Conservation (phyloP, 345 rosid species). For the Brassica rapa region DNA sequence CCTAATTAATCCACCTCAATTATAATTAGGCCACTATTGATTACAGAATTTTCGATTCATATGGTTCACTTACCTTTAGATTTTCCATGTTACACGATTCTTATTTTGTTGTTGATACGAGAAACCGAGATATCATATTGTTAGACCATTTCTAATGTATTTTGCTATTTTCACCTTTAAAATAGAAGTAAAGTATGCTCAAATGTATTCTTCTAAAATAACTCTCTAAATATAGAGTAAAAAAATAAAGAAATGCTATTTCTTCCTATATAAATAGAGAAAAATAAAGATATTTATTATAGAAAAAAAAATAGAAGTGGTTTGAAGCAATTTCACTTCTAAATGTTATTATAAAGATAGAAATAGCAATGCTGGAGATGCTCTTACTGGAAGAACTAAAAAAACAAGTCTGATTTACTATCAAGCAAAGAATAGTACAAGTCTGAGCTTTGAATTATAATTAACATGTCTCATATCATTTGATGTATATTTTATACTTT, state of each 20-base stretch:
- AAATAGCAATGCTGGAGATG: no score
- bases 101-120: background rate
- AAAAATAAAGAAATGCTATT: no score
- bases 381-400: background rate
- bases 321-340: no score
- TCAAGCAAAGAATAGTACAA: background rate
- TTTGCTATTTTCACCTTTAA: no score
- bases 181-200: no score
- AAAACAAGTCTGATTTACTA: background rate
- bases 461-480: background rate
- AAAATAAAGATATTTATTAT: no score
- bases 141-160: background rate
- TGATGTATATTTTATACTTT: background rate
- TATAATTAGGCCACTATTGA: slow-evolving; percentile 12
- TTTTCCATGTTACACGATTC: background rate
- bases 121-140: slow-evolving; percentile 5
- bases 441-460: slow-evolving; percentile 13
- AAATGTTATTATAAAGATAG: no score
- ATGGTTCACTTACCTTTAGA: slow-evolving; percentile 1
- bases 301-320: no score
- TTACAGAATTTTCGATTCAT: background rate
- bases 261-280: no score
- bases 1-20: slow-evolving; percentile 15
- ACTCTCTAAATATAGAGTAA: no score
- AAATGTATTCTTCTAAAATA: no score